phyloP scores from a whole-genome alignment of 2,329 filamentous ascomycete species.

The Diaporthe sp. region DNA sequence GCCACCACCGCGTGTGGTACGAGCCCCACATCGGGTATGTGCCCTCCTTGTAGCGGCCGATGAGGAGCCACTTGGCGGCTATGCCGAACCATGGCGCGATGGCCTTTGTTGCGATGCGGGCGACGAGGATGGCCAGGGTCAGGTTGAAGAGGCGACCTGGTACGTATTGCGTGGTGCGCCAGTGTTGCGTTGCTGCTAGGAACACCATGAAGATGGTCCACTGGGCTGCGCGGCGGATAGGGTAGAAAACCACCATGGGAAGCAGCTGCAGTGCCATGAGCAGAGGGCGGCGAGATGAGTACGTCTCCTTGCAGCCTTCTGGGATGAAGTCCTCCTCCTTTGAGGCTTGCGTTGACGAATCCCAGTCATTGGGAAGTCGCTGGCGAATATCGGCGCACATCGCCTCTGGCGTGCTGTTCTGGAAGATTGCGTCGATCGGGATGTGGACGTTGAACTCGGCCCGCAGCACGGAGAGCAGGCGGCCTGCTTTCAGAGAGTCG shows the following conservation, averaged over 20 bases:
- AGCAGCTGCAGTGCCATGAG: slow-evolving; percentile 62
- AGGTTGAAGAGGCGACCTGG: slow-evolving; percentile 60
- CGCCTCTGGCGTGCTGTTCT: slow-evolving; percentile 54
- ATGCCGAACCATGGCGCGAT: slow-evolving; percentile 60
- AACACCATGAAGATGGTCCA: slow-evolving; percentile 64
- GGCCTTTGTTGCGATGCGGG: slow-evolving; percentile 51
- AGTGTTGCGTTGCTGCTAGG: slow-evolving; percentile 52
- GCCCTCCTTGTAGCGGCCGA: slow-evolving; percentile 63
- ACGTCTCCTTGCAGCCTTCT: slow-evolving; percentile 42
- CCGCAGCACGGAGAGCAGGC: slow-evolving; percentile 61
- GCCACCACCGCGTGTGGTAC: slow-evolving; percentile 70
- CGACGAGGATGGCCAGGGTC: slow-evolving; percentile 54
- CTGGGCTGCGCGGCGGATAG: slow-evolving; percentile 59
- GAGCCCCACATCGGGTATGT: slow-evolving; percentile 69
- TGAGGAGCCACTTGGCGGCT: slow-evolving; percentile 63
- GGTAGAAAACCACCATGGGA: slow-evolving; percentile 60
- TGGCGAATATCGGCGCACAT: slow-evolving; percentile 44
- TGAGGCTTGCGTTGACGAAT: neutral
- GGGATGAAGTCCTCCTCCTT: slow-evolving; percentile 16
- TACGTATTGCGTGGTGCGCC: slow-evolving; percentile 51
- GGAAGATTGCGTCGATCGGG: slow-evolving; percentile 63
- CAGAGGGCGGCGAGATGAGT: slow-evolving; percentile 60
- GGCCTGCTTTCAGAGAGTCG: slow-evolving; percentile 64
- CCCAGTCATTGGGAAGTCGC: neutral
- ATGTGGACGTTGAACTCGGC: slow-evolving; percentile 57